Base-by-base conservation (phyloP, 2,329 filamentous ascomycete genomes). In the Phoma sp. region DNA sequence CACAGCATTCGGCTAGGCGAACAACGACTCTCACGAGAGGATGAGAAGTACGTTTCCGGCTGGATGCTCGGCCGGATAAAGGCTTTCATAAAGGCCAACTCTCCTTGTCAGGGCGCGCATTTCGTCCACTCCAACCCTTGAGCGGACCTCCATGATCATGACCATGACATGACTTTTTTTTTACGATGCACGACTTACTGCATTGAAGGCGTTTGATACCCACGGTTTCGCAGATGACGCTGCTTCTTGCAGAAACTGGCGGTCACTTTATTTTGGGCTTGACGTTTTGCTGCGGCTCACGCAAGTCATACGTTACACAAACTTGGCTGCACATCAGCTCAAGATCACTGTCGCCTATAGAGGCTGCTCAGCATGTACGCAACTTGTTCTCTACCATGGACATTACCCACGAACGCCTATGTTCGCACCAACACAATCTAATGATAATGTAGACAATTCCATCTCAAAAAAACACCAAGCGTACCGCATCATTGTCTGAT, bases 141-240 rank as follows among this genome's bases (percentile, higher is more conserved):
- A 73, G 19, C 29, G 32, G 22, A 29, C 12, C 17, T 15, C 48
- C 22, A 45, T 50, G 57, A 40, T 32, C 32, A 45, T 39, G 51
- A 61, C 40, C 45, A 64, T 47, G 61, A 64, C 29, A 66, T 45
- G 48, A 63, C 27, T 50, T 61, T 48, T 46, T 56, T 55, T 44
- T 27, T 5, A 43, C 45, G 44, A 57, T 62, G 55, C 55, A 63
- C 49, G 57, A 57, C 62, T 65, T 56, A 56, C 43, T 57, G 64
- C 65, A 69, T 73, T 61, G 57, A 58, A 57, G 69, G 69, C 70
- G 69, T 72, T 73, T 60, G 65, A 73, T 71, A 73, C 67, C 70
- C 68, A 61, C 43, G 43, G 57, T 48, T 52, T 58, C 51, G 39
- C 52, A 50, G 29, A 57, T 44, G 39, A 54, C 46, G 57, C 52